phyloP scores from a whole-genome alignment of 768 basidiomycete genomes.

The Pleurotus eryngii region DNA sequence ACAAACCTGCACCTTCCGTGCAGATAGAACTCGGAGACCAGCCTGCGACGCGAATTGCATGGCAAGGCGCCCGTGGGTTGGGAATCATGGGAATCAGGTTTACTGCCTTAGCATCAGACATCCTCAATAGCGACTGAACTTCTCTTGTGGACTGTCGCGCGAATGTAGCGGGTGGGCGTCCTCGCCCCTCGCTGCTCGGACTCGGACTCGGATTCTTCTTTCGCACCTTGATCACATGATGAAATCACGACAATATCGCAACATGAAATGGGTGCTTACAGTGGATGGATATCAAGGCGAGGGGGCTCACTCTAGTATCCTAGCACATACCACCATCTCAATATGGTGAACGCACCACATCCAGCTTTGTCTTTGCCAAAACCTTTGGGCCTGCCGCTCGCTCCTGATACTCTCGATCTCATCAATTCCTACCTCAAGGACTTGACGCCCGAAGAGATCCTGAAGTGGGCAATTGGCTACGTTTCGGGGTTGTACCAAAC shows the following conservation, averaged over 20 bases:
- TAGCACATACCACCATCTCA: background rate
- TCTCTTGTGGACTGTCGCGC: no score
- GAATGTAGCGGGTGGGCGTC: no score
- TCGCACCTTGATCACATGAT: background rate
- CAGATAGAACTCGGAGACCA: no score
- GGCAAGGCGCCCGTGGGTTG: no score
- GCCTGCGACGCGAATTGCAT: no score
- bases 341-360: background rate
- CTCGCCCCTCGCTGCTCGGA: background rate
- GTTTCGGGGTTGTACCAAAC: slow-evolving; percentile 87
- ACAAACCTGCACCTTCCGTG: no score
- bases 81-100: no score
- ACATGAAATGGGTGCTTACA: background rate
- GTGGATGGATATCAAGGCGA: background rate
- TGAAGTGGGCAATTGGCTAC: slow-evolving; percentile 79
- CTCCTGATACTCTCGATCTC: slow-evolving; percentile 50
- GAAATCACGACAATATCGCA: slow-evolving; percentile 6
- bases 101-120: no score
- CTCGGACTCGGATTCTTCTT: background rate
- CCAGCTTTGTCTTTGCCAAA: slow-evolving; percentile 25
- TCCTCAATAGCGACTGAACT: no score
- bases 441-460: slow-evolving; percentile 79
- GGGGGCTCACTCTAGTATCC: background rate
- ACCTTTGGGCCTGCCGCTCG: slow-evolving; percentile 55
- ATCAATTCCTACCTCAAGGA: slow-evolving; percentile 75